Evolutionary conservation across 148 eudicot species (phyloP).

Genomic region (Hydrangea macrophylla): DNA sequence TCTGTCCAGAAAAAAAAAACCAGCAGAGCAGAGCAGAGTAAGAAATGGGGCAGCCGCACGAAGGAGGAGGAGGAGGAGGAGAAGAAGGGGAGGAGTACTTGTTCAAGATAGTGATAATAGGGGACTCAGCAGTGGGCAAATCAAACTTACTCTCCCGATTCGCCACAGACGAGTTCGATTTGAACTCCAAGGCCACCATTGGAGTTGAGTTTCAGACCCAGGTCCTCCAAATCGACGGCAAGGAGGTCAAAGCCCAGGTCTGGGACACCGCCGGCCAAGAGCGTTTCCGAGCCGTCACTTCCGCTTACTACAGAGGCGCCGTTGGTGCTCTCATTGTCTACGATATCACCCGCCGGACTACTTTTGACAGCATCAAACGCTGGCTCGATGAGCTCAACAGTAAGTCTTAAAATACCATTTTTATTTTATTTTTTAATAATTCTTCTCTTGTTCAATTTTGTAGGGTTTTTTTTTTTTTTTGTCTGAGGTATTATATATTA

Average conservation of each 20-base stretch:
- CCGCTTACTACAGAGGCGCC: slow-evolving; percentile 84
- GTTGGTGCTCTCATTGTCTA: slow-evolving; percentile 81
- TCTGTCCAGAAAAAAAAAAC: neutral
- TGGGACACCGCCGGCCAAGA: slow-evolving; percentile 95
- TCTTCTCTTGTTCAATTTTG: too few species aligned
- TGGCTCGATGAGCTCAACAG: slow-evolving; percentile 89
- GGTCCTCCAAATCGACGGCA: slow-evolving; percentile 62
- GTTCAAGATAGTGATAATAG: slow-evolving; percentile 80
- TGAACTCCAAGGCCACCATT: slow-evolving; percentile 74
- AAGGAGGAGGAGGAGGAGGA: slow-evolving; percentile 24
- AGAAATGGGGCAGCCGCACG: too few species aligned
- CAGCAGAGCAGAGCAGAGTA: too few species aligned
- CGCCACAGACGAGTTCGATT: slow-evolving; percentile 70
- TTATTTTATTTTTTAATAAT: too few species aligned
- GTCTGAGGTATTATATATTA: too few species aligned
- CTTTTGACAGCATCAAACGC: slow-evolving; percentile 63
- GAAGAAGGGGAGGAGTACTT: slow-evolving; percentile 68
- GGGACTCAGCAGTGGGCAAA: slow-evolving; percentile 85
- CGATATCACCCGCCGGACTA: slow-evolving; percentile 54
- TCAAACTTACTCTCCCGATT: slow-evolving; percentile 69
- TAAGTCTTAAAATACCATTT: slow-evolving; percentile 20
- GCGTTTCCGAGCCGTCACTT: slow-evolving; percentile 75
- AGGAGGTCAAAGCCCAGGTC: slow-evolving; percentile 80
- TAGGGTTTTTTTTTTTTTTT: too few species aligned
- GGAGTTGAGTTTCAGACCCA: slow-evolving; percentile 88